These are phyloP conservation scores for Microdochium bolleyi DNA, from an alignment of 2,329 filamentous ascomycete genomes.

Conservation along the genomic window DNA sequence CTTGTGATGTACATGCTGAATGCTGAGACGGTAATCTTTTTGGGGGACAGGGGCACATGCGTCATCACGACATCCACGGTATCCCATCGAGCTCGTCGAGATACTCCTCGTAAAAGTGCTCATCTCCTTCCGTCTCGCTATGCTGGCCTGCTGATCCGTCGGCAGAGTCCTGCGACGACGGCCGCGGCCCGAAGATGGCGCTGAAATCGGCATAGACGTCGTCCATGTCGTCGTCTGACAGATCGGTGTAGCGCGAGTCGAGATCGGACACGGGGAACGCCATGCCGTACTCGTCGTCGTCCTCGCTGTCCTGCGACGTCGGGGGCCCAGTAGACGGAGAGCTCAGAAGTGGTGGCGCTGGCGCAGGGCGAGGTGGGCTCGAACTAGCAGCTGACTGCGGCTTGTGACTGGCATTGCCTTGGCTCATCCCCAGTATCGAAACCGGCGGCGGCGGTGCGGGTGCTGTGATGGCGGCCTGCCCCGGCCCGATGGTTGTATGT, in stretches of 20 bases:
- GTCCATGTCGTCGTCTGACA: conserved; percentile 34
- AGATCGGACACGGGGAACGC: conserved; percentile 39
- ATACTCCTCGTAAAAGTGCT: conserved; percentile 43
- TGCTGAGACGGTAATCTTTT: not conserved
- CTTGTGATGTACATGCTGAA: not conserved
- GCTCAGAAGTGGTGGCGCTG: not conserved
- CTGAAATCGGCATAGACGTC: conserved; percentile 49
- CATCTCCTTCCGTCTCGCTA: conserved; percentile 21
- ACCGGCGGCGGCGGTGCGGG: not conserved
- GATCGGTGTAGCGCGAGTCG: conserved; percentile 31
- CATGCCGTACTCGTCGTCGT: conserved; percentile 33
- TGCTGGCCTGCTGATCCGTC: conserved; percentile 12
- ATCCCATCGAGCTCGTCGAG: conserved; percentile 49
- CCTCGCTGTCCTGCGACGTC: not conserved
- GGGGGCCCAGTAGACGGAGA: not conserved
- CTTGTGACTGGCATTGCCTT: no score
- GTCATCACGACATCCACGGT: conserved; percentile 29
- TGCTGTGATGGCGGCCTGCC: not conserved
- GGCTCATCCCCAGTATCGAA: not conserved
- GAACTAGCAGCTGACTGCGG: not conserved
- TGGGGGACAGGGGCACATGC: not conserved
- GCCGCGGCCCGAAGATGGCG: conserved; percentile 14
- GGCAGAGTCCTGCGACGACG: conserved; percentile 6
- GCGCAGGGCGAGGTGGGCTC: not conserved
- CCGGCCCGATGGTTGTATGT: conserved; percentile 13